Conservation (phyloP, 306 rosid genomes). For the Ochetophila trinervis region DNA sequence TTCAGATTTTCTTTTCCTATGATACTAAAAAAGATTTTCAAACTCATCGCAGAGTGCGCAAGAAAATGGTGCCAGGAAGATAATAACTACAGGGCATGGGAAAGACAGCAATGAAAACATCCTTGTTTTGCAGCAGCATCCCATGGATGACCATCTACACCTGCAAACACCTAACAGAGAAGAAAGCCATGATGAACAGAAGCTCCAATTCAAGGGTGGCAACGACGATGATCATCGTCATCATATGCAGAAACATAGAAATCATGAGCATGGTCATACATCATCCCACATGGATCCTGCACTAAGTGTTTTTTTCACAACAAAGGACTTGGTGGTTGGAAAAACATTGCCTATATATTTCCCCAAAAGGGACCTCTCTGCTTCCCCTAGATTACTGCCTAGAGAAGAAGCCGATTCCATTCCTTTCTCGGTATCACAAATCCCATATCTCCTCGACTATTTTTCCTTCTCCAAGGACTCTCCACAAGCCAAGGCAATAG, state of each 20-base stretch:
- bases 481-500: constrained; percentile 69
- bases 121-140: no score
- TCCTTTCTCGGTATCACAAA: constrained; percentile 56
- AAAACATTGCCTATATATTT: constrained; percentile 56
- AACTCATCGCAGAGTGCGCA: constrained; percentile 26
- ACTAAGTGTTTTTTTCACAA: background rate
- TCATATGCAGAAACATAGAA: no score
- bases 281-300: background rate
- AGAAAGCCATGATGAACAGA: constrained; percentile 1
- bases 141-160: no score
- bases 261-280: no score
- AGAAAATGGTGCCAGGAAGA: constrained; percentile 38
- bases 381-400: constrained; percentile 48
- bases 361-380: constrained; percentile 62
- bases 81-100: constrained; percentile 8
- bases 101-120: no score
- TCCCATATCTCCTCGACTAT: constrained; percentile 42
- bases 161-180: background rate
- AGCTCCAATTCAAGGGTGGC: no score
- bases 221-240: no score
- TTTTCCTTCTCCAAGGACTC: constrained; percentile 52
- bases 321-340: constrained; percentile 21
- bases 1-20: background rate
- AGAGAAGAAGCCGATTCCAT: constrained; percentile 46
- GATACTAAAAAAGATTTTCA: background rate